Evolutionary conservation across 768 basidiomycete genomes (phyloP), one percentile per base, ranked within the genome.

Genomic region (Imleria badia): DNA sequence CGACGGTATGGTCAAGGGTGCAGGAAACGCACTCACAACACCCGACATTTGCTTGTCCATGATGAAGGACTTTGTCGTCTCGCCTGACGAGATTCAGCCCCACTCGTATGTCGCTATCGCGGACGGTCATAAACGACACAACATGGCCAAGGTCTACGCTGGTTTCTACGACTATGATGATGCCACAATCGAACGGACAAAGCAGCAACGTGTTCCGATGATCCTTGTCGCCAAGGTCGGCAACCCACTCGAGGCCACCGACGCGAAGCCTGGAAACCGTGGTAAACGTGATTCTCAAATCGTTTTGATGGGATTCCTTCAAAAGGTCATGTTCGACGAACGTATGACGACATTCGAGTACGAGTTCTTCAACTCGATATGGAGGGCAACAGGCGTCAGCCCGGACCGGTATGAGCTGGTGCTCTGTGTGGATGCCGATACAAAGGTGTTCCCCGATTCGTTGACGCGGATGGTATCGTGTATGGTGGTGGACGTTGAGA

Each of bases 311-410:
- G 81, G 82, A 19, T 98, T 98, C 81, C 77, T 98, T 69, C 97
- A 99, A 73, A 98, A 97, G 72, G 94, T 98, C 64, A 97, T 99
- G 95, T 98, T 98, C 63, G 97, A 99, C 73, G 97, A 99, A 77
- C 85, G 97, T 48, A 98, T 99, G 96, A 97, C 96, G 57, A 96
- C 92, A 51, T 95, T 99, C 70, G 97, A 98, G 75, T 98, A 98
- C 71, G 97, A 98, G 74, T 98, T 98, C 73, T 99, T 99, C 85
- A 99, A 99, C 73, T 87, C 93, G 49, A 78, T 98, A 19, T 99
- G 97, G 97, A 78, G 96, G 50, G 89, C 85, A 40, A 96, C 95
- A 15, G 97, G 97, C 29, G 86, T 99, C 55, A 90, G 89, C 68
- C 96, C 97, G 7, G 97, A 98, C 76, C 85, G 88, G 54, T 99